phyloP scores from a whole-genome alignment of 2,329 filamentous ascomycete genomes.

The Sordariomycetes sp. region DNA sequence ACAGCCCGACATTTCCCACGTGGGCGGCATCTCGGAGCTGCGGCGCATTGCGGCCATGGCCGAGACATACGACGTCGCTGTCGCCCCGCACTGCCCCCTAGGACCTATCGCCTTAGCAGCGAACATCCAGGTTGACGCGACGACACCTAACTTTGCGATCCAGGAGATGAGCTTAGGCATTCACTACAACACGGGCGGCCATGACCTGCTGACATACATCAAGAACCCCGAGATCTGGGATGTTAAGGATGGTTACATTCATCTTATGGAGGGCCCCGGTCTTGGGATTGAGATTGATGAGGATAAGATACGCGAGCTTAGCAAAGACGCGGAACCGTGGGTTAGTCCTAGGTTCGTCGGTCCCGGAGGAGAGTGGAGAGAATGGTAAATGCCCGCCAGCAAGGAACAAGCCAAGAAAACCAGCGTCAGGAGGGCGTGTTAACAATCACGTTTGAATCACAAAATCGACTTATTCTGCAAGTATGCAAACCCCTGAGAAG shows the following conservation, averaged over 20 bases:
- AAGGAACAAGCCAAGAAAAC: not conserved
- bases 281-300: constrained; percentile 47
- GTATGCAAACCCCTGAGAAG: too few species aligned
- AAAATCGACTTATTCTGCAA: too few species aligned
- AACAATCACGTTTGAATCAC: too few species aligned
- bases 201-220: constrained; percentile 49
- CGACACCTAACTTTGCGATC: constrained; percentile 8
- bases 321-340: constrained; percentile 52
- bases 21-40: constrained; percentile 7
- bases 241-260: constrained; percentile 49
- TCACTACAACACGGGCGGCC: not conserved
- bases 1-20: constrained; percentile 5
- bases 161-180: constrained; percentile 6
- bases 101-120: constrained; percentile 7
- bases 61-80: constrained; percentile 7
- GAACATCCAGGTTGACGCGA: constrained; percentile 5
- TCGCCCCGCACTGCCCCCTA: constrained; percentile 8
- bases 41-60: constrained; percentile 8
- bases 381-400: constrained; percentile 40
- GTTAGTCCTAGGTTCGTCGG: constrained; percentile 55
- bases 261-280: constrained; percentile 46
- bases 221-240: constrained; percentile 40
- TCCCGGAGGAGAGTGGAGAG: constrained; percentile 53
- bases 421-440: not conserved
- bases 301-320: constrained; percentile 39